Base-by-base conservation (phyloP, 2,329 filamentous ascomycete species). In the Neonectria sp. region DNA sequence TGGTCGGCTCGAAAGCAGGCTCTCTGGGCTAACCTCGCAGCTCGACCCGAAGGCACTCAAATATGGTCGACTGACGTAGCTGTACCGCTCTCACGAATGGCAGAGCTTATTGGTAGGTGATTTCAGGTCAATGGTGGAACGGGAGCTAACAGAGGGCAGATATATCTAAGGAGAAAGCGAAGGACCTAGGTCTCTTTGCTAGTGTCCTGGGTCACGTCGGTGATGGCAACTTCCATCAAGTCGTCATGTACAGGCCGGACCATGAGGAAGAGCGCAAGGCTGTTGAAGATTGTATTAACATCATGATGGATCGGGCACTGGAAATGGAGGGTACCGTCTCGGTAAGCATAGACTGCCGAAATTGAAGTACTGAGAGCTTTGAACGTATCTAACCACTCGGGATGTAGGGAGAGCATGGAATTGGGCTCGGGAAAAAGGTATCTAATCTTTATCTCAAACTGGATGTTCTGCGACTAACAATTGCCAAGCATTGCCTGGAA, bases 11-110 rank as follows among this genome's bases (percentile, higher is more conserved):
- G 93, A 45, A 95, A 95, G 75, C 88, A 93, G 74, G 92, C 91
- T 0, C 82, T 95, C 1, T 95, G 92, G 90, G 91, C 89, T 63
- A 88, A 92, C 51, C 89, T 93, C 80, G 90, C 91, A 0, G 88
- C 91, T 79, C 86, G 86, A 65, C 84, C 88, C 55, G 82, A 88
- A 27, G 85, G 86, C 0, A 85, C 86, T 2, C 88, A 92, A 71
- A 88, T 94, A 29, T 95, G 92, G 92, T 93, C 92, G 0, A 95
- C 93, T 0, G 93, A 95, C 76, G 93, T 95, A 24, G 93, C 93
- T 0, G 93, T 95, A 1, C 93, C 93, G 0, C 89, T 95, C 55
- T 93, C 90, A 17, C 84, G 86, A 45, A 81, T 95, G 68, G 89
- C 92, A 1, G 89, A 92, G 37, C 71, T 55, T 11, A 27, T 49